Evolutionary conservation across 2,329 filamentous ascomycete species (phyloP), one percentile per base, ranked within the genome.

Genomic region (Colletotrichum destructivum): DNA sequence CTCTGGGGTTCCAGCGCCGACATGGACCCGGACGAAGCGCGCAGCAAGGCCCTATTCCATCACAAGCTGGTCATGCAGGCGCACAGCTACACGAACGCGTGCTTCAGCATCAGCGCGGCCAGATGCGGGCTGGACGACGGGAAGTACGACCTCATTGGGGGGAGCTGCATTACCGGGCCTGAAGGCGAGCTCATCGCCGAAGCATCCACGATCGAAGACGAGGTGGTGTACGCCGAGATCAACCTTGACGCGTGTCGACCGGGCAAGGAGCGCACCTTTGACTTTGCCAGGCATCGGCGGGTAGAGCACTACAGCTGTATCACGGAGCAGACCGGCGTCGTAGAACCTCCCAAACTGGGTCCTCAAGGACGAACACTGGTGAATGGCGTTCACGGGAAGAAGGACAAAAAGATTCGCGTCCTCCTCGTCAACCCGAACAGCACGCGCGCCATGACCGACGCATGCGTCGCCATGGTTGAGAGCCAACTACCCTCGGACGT

Each of bases 361-460:
- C 38, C 13, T 8, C 46, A 38, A 62, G 16, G 15, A 4, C 49
- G 15, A 16, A n/a, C 35, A 1, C 2, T 23, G n/a, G 56, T 60
- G 5, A 56, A 51, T 16, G 56, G 62, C n/a, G 40, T 31, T 4
- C 4, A 15, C 9, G 56, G 42, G 8, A 21, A 40, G 8, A 60
- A 47, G 40, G 13, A 60, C 16, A 66, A 61, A 40, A 70, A 70
- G 47, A 70, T 70, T 2, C 71, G 49, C 71, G 89, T 95, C 71
- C 86, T 96, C 46, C 84, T 96, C 72, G 86, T 96, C 75, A 96
- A 96, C 78, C 93, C 94, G 38, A 96, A 96, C 81, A 94, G 92
- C 3, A 94, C 91, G 0, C 76, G 82, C 66, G 84, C 86, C 64
- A 96, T 96, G 93, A 95, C 93, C 4, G 83, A 89, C 5, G 89